phyloP scores from a whole-genome alignment of 345 rosid species.

The Gossypium bickii region DNA sequence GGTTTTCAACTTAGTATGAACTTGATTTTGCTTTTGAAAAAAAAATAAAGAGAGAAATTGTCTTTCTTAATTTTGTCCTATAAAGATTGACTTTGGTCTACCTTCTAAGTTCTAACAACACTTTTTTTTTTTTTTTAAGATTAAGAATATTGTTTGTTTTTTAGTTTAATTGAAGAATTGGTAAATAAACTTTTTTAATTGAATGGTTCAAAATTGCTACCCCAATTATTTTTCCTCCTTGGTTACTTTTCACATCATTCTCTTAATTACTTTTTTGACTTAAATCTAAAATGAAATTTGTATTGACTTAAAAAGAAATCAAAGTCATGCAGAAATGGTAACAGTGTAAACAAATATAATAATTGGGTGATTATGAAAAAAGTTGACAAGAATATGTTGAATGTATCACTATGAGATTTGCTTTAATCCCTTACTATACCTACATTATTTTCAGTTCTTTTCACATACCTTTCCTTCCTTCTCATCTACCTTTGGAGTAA shows the following conservation, averaged over 20 bases:
- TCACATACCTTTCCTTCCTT: neutral
- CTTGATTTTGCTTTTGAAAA: neutral
- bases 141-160: neutral
- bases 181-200: neutral
- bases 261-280: neutral
- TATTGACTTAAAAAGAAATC: conserved; percentile 5
- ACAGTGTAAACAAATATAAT: neutral
- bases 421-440: neutral
- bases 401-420: neutral
- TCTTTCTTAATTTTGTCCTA: neutral
- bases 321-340: neutral
- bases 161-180: neutral
- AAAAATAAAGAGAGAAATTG: neutral
- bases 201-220: neutral
- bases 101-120: neutral
- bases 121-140: neutral
- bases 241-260: neutral
- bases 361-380: neutral
- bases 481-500: neutral
- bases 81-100: neutral
- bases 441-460: neutral
- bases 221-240: neutral
- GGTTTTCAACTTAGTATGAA: neutral
- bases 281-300: neutral
- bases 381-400: neutral